phyloP scores from a whole-genome alignment of 2,329 filamentous ascomycete species.

The Scedosporium aurantiacum region DNA sequence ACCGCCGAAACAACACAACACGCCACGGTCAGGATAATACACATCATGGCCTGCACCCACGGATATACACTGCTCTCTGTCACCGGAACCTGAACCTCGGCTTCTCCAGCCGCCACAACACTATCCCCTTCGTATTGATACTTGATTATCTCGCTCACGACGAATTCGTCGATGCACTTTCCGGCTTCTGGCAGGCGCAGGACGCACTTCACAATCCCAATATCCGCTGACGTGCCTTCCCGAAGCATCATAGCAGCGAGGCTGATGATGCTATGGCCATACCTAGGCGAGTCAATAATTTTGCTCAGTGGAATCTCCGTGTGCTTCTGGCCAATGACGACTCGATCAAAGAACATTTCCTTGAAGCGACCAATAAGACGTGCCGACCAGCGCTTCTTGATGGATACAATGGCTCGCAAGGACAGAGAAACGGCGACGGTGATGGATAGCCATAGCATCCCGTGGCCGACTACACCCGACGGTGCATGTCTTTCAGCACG shows the following conservation, averaged over 20 bases:
- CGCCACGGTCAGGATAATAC: background rate
- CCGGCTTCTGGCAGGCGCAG: background rate
- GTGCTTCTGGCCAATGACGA: background rate
- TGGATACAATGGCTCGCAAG: background rate
- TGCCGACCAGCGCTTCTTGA: background rate
- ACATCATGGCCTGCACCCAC: background rate
- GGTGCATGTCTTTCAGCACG: background rate
- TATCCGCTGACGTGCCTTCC: background rate
- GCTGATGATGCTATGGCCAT: background rate
- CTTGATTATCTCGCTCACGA: background rate
- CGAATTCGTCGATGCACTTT: background rate
- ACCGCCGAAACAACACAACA: background rate
- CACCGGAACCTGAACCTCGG: background rate
- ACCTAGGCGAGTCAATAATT: background rate
- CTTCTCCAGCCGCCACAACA: background rate
- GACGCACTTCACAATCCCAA: background rate
- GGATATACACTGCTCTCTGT: background rate
- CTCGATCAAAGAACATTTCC: background rate
- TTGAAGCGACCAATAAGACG: background rate
- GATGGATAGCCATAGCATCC: background rate
- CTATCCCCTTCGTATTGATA: background rate
- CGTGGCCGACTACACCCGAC: background rate
- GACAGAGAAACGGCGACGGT: background rate
- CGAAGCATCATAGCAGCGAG: background rate
- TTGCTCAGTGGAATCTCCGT: background rate